These are phyloP conservation scores for Aspergillus ochraceus DNA, from an alignment of 2,329 filamentous ascomycete species.

Conservation along the genomic window DNA sequence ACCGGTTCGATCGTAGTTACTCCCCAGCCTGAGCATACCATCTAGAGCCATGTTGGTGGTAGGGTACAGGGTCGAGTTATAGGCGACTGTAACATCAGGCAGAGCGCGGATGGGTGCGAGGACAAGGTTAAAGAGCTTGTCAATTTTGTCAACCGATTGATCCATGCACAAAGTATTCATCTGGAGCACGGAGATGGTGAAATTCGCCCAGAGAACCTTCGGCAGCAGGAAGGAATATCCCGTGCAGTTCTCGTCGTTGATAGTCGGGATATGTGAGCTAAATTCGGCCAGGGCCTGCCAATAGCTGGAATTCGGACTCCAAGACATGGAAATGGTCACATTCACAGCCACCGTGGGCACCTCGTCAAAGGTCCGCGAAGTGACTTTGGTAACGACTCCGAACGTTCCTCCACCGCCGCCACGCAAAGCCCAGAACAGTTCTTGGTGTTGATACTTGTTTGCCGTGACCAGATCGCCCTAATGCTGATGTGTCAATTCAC, in stretches of 20 bases:
- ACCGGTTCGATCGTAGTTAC: background rate
- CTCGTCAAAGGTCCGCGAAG: slow-evolving; percentile 42
- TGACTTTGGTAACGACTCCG: slow-evolving; percentile 30
- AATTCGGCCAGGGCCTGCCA: background rate
- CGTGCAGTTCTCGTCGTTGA: background rate
- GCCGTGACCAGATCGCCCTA: slow-evolving; percentile 48
- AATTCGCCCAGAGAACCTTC: background rate
- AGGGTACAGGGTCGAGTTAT: background rate
- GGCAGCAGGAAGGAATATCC: background rate
- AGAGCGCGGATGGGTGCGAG: background rate
- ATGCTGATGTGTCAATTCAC: background rate
- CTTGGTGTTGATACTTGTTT: slow-evolving; percentile 41
- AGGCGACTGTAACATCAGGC: background rate
- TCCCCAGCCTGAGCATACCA: background rate
- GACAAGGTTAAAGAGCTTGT: background rate
- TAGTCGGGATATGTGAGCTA: background rate
- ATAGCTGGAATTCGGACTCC: background rate
- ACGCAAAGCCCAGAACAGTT: slow-evolving; percentile 48
- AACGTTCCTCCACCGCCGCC: slow-evolving; percentile 36
- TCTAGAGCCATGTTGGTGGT: background rate
- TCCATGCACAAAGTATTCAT: background rate
- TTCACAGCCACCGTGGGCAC: slow-evolving; percentile 27
- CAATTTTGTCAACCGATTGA: background rate
- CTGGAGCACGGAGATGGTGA: background rate
- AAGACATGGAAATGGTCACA: background rate